Percentiles rank a stretch among this genome's conserved stretches.
phyloP scores from a whole-genome alignment of 768 basidiomycete genomes.

The Candolleomyces efflorescens region DNA sequence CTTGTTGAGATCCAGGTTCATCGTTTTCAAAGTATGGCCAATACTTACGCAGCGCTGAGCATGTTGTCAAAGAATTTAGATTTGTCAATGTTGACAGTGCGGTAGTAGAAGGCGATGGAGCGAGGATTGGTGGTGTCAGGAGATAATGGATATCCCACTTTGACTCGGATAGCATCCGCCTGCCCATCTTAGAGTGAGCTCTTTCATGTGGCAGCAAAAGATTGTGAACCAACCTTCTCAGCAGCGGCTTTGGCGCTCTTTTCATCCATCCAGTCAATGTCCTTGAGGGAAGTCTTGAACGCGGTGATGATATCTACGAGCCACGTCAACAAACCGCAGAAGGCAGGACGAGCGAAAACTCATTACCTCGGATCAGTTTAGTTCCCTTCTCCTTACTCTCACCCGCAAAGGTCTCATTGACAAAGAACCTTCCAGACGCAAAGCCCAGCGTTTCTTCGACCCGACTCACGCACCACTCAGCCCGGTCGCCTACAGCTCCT shows the following conservation, averaged over 20 bases:
- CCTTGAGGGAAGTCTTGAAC: slow-evolving; percentile 72
- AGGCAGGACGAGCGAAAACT: not conserved
- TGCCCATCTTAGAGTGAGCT: slow-evolving; percentile 21
- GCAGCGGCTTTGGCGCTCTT: slow-evolving; percentile 76
- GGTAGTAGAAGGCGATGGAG: slow-evolving; percentile 74
- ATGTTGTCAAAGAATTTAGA: slow-evolving; percentile 84
- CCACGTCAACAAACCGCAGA: not conserved
- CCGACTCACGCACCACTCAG: slow-evolving; percentile 74
- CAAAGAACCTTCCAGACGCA: slow-evolving; percentile 85
- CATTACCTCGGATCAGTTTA: slow-evolving; percentile 70
- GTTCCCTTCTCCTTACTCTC: slow-evolving; percentile 79
- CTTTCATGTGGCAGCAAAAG: not conserved
- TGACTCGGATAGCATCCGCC: slow-evolving; percentile 80
- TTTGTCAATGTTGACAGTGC: slow-evolving; percentile 56
- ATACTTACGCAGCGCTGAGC: slow-evolving; percentile 50
- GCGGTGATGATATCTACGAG: slow-evolving; percentile 55
- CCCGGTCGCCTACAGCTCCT: slow-evolving; percentile 78
- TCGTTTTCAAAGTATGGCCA: not conserved
- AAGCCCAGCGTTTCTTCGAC: slow-evolving; percentile 82
- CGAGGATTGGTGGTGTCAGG: slow-evolving; percentile 74
- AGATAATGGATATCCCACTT: slow-evolving; percentile 89
- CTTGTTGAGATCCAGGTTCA: not conserved
- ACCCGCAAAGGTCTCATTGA: slow-evolving; percentile 75
- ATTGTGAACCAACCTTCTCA: slow-evolving; percentile 55
- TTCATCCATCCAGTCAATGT: slow-evolving; percentile 90